Percentiles rank a stretch among this genome's conserved stretches.
Evolutionary conservation across 495 filamentous ascomycete species (phyloP).

Genomic region (Parathielavia hyrcaniae): DNA sequence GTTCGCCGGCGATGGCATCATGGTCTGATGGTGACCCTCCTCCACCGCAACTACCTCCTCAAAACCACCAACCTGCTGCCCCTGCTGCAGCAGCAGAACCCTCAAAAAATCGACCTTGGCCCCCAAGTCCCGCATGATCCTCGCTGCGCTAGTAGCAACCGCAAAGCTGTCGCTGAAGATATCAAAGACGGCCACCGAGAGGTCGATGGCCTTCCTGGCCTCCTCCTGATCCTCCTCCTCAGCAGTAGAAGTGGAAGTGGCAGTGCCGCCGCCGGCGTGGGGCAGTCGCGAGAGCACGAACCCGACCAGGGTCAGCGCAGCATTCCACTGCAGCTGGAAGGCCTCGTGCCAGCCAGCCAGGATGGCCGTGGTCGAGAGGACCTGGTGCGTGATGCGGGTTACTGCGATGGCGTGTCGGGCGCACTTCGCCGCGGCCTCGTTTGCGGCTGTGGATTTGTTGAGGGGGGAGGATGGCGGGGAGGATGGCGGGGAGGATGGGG

Average conservation of each 20-base stretch:
- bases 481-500: no score
- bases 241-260: no score
- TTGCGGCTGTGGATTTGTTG: background rate
- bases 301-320: background rate
- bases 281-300: background rate
- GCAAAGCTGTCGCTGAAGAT: constrained; percentile 4
- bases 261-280: background rate
- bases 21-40: background rate
- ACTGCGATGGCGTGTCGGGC: background rate
- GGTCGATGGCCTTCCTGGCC: background rate
- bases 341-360: constrained; percentile 5
- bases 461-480: no score
- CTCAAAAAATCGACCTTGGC: constrained; percentile 1
- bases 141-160: background rate
- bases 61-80: background rate
- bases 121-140: constrained; percentile 1
- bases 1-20: background rate
- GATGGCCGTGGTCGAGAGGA: background rate
- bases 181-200: background rate
- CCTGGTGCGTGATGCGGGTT: background rate
- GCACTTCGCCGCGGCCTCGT: background rate
- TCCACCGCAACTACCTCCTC: background rate
- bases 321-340: constrained; percentile 7
- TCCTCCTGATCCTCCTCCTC: background rate
- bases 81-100: background rate